These are phyloP conservation scores for Fusarium avenaceum DNA, from an alignment of 2,329 filamentous ascomycete genomes.

Conservation along the genomic window DNA sequence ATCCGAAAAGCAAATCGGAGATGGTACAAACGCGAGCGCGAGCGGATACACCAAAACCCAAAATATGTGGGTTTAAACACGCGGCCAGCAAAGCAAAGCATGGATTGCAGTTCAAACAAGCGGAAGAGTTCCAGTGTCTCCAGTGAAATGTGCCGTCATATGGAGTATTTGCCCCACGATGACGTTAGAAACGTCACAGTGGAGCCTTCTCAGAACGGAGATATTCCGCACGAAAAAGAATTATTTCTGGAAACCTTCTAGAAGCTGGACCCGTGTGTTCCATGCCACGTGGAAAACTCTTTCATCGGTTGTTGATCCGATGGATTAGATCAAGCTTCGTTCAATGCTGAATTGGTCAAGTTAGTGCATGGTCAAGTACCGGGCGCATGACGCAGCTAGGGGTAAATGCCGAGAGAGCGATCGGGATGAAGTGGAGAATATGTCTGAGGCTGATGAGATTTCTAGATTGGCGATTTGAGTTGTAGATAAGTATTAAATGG, in stretches of 20 bases:
- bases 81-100: not conserved
- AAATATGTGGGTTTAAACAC: not conserved
- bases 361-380: not conserved
- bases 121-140: no score
- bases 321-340: not conserved
- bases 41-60: not conserved
- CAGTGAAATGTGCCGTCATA: no score
- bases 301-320: not conserved
- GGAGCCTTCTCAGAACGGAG: constrained; percentile 1
- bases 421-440: not conserved
- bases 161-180: not conserved
- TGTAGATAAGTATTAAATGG: not conserved
- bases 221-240: not conserved
- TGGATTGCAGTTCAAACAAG: no score
- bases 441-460: not conserved
- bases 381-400: not conserved
- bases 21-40: constrained; percentile 14
- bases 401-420: not conserved
- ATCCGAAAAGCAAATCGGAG: not conserved
- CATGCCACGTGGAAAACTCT: not conserved
- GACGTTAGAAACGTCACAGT: constrained; percentile 4
- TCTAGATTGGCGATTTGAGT: no score
- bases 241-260: not conserved
- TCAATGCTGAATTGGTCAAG: not conserved
- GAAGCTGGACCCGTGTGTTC: not conserved